Evolutionary conservation across 169 alveolate species (phyloP), one percentile per base, ranked within the genome.

Genomic region (Plasmodium knowlesi): DNA sequence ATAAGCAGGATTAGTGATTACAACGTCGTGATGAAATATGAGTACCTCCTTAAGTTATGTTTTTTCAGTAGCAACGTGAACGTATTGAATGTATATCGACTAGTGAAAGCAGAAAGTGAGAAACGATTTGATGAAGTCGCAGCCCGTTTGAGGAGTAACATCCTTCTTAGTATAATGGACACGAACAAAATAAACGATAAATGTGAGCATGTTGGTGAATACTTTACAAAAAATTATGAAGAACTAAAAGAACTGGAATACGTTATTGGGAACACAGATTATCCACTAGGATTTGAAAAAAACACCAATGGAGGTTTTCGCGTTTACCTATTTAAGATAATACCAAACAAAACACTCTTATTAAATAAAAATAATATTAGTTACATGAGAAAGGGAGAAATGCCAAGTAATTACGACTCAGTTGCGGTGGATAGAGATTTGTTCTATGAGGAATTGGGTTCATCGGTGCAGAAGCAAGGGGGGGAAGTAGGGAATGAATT

Each of bases 381-480:
- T 6, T 37, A 37, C 71, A 37, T 78, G 16, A 25, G 32, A 53
- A 89, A 80, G 22, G 54, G n/a, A 3, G 76, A 78, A 28, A 79
- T 89, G n/a, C 94, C 94, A 39, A 61, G 46, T 79, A 67, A 61
- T 37, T 89, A 89, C 82, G 94, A 89, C 82, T 89, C 94, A 5
- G 82, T 89, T 57, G 94, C 94, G 10, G 61, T 89, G 32, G 94
- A 89, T 3, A 80, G 70, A 43, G 46, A 46, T 9, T 67, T 89
- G 37, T 89, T 61, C 50, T 89, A 61, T 43, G 86, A 74, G 28
- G n/a, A 14, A 25, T 34, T 50, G 37, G 54, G 61, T 16, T 28
- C n/a, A 34, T 10, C 14, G 25, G 32, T 0, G 25, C 4, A 9
- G 3, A 53, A 71, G 50, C 16, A 1, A 6, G 83, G 22, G 30